phyloP scores from a whole-genome alignment of 2,329 filamentous ascomycete species.

The Coniochaeta pulveracea region DNA sequence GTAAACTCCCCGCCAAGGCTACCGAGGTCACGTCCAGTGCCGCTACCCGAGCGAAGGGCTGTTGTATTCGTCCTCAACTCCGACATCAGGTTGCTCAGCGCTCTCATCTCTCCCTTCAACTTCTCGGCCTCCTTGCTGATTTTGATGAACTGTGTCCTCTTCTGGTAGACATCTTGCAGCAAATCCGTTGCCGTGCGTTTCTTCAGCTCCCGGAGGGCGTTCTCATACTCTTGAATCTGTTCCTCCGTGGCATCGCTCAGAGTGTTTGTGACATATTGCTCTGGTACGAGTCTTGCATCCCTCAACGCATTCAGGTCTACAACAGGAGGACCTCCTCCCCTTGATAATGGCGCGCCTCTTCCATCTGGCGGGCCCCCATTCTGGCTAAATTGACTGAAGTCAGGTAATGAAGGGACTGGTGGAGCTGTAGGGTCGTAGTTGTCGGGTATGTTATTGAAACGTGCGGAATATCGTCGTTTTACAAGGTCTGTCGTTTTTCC shows the following conservation, averaged over 20 bases:
- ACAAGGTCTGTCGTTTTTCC: conserved; percentile 68
- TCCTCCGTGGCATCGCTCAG: conserved; percentile 79
- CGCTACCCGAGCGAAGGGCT: conserved; percentile 47
- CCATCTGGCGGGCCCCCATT: conserved; percentile 26
- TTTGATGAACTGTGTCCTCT: conserved; percentile 96
- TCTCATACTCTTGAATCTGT: conserved; percentile 75
- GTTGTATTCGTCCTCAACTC: conserved; percentile 75
- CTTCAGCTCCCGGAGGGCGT: conserved; percentile 65
- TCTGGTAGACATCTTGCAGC: conserved; percentile 93
- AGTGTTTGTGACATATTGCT: conserved; percentile 65
- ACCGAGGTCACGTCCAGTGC: conserved; percentile 33
- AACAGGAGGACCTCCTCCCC: conserved; percentile 42
- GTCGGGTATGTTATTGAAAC: conserved; percentile 68
- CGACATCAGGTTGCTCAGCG: conserved; percentile 79
- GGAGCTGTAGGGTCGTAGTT: conserved; percentile 60
- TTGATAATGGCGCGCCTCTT: conserved; percentile 40
- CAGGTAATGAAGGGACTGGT: conserved; percentile 58
- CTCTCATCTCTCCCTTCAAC: conserved; percentile 90
- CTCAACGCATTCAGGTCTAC: conserved; percentile 69
- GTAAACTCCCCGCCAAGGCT: conserved; percentile 40
- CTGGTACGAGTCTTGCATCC: conserved; percentile 67
- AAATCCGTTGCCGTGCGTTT: conserved; percentile 70
- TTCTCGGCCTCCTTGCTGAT: conserved; percentile 99
- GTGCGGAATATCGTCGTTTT: conserved; percentile 86
- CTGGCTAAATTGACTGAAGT: conserved; percentile 46